These are phyloP conservation scores for Cercospora canescens DNA, from an alignment of 2,329 filamentous ascomycete genomes.

Conservation along the genomic window DNA sequence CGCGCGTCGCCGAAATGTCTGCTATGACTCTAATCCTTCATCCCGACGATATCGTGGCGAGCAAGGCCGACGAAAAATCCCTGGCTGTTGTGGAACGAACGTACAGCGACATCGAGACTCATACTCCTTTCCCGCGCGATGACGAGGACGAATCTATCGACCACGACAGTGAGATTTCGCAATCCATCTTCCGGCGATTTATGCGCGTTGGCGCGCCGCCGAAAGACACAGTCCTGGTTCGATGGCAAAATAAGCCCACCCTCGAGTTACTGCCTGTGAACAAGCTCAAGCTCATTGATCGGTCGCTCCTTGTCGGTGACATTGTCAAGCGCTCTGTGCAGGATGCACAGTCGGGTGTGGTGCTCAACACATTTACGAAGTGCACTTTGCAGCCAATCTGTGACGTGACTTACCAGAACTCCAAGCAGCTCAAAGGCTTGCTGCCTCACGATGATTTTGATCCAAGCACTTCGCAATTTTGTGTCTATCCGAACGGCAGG, in stretches of 20 bases:
- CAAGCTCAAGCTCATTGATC: slow-evolving; percentile 54
- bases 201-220: slow-evolving; percentile 50
- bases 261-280: slow-evolving; percentile 44
- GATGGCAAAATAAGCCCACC: slow-evolving; percentile 46
- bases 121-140: slow-evolving; percentile 45
- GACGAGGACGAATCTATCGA: slow-evolving; percentile 33
- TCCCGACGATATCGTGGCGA: slow-evolving; percentile 33
- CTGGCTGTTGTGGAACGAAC: slow-evolving; percentile 49
- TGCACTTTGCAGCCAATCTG: slow-evolving; percentile 45
- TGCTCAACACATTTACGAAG: slow-evolving; percentile 50
- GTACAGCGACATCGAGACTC: slow-evolving; percentile 46
- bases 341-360: slow-evolving; percentile 55
- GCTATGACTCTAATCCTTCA: slow-evolving; percentile 25
- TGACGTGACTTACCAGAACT: slow-evolving; percentile 28
- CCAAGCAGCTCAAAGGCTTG: slow-evolving; percentile 25
- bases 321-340: slow-evolving; percentile 52
- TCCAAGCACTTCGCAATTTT: slow-evolving; percentile 17
- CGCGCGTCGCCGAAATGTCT: neutral
- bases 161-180: slow-evolving; percentile 37
- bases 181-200: slow-evolving; percentile 41
- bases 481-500: slow-evolving; percentile 14
- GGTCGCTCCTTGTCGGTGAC: slow-evolving; percentile 56
- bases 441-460: slow-evolving; percentile 20
- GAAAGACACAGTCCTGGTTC: slow-evolving; percentile 52
- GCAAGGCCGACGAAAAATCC: slow-evolving; percentile 20